Base-by-base conservation (phyloP, 78 protist species). In the Bigelowiella natans region DNA sequence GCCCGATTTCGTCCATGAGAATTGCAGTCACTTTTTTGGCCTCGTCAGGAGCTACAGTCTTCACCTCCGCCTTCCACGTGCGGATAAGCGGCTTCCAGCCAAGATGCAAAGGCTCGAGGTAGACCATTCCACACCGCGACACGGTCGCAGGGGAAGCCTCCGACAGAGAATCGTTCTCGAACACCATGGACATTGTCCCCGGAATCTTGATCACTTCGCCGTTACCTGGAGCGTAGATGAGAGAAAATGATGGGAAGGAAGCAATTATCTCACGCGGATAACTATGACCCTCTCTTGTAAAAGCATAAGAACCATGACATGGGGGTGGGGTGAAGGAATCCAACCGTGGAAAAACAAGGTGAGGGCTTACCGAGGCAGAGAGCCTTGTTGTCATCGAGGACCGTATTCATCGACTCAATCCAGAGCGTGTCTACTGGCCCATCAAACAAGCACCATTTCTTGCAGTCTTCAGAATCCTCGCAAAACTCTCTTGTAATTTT, bases 401-500 rank as follows among this genome's bases (percentile, higher is more conserved):
- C 96, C 0, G 98, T 95, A 95, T 96, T 96, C 97, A 96, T 95
- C 95, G 94, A 90, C 93, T 97, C 99, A 39, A 97, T 95, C 99
- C 99, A 97, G 30, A 94, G 38, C 28, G 98, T 96, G 88, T 97
- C 98, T 34, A 97, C 98, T 92, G 1, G 94, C 93, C 39, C 94
- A 89, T 83, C 90, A 18, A 85, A 85, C 94, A 51, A 40, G 73
- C 31, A 85, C 87, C 87, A 85, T 11, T 85, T 92, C 89, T 29
- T 88, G 73, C 73, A 51, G 18, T 51, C 73, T 11, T 34, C 36
- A 11, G 30, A 88, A 85, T 63, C 90, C 7, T 83, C 90, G 82
- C 90, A 73, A 63, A 85, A 63, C 83, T 39, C 39, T 3, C 90
- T 7, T 51, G 73, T 51, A 18, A 51, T 51, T 83, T 63, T 83